Evolutionary conservation across 2,329 filamentous ascomycete genomes (phyloP).

Genomic region (Colletotrichum limetticola): DNA sequence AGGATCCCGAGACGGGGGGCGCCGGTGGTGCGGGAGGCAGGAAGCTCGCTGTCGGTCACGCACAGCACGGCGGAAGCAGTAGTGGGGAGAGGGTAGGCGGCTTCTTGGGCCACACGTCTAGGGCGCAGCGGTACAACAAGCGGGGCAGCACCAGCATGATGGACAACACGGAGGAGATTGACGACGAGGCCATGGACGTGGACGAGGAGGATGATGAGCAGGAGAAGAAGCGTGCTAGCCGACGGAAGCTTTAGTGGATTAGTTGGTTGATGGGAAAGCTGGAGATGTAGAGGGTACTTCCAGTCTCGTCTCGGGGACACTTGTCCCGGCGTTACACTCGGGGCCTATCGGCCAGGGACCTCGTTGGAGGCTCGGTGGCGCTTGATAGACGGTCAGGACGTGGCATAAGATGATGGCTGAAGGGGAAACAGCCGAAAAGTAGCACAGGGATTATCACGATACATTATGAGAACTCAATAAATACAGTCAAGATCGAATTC

Average conservation of each 20-base stretch:
- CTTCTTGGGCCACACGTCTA: slow-evolving; percentile 38
- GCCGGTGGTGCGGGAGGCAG: slow-evolving; percentile 25
- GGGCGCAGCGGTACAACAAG: slow-evolving; percentile 35
- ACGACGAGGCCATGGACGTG: slow-evolving; percentile 65
- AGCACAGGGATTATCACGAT: slow-evolving; percentile 15
- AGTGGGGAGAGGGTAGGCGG: slow-evolving; percentile 11
- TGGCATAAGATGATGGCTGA: neutral
- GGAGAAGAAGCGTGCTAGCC: slow-evolving; percentile 61
- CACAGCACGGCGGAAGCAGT: slow-evolving; percentile 14
- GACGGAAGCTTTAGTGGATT: slow-evolving; percentile 62
- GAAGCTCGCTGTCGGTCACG: slow-evolving; percentile 28
- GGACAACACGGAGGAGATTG: slow-evolving; percentile 54
- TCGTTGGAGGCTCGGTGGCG: neutral
- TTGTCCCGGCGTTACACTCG: neutral
- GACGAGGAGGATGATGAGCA: slow-evolving; percentile 61
- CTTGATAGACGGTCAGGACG: neutral
- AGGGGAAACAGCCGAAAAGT: neutral
- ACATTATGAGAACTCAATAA: slow-evolving; percentile 16
- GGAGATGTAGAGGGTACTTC: slow-evolving; percentile 9
- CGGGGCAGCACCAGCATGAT: slow-evolving; percentile 45
- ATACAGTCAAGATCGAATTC: neutral
- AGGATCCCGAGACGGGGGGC: slow-evolving; percentile 38
- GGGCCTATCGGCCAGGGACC: neutral
- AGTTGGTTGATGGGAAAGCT: neutral
- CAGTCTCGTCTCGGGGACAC: neutral